phyloP scores from a whole-genome alignment of 164 flowering plant species.

The Platanus orientalis region DNA sequence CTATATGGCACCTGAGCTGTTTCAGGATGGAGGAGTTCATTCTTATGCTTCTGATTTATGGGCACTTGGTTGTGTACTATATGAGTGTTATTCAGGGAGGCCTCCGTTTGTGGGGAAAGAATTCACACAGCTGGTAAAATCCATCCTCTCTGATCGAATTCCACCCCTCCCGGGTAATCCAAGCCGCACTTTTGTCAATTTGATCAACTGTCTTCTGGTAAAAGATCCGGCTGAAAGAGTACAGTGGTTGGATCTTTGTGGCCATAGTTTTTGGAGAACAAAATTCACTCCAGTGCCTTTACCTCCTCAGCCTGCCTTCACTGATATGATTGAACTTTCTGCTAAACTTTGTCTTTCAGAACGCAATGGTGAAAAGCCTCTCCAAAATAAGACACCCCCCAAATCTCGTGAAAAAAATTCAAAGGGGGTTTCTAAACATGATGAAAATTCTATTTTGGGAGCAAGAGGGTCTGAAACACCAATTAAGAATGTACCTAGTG shows the following conservation, averaged over 20 bases:
- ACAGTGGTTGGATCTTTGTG: constrained; percentile 84
- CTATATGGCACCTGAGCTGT: constrained; percentile 99
- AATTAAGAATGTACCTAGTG: constrained; percentile 42
- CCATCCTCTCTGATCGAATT: constrained; percentile 72
- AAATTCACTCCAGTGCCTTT: constrained; percentile 48
- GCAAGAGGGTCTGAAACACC: constrained; percentile 58
- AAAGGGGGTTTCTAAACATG: constrained; percentile 41
- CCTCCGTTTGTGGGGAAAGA: constrained; percentile 91
- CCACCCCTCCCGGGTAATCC: constrained; percentile 85
- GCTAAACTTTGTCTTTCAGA: constrained; percentile 67
- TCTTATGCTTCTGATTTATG: constrained; percentile 97
- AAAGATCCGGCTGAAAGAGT: constrained; percentile 95
- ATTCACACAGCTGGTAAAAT: constrained; percentile 83
- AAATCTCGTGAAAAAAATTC: constrained; percentile 52
- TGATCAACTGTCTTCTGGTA: constrained; percentile 70
- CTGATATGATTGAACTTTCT: constrained; percentile 54
- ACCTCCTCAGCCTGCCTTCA: constrained; percentile 93
- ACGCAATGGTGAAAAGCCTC: constrained; percentile 66
- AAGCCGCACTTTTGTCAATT: constrained; percentile 63
- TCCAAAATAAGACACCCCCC: constrained; percentile 59
- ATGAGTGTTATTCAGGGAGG: constrained; percentile 86
- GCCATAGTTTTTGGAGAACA: constrained; percentile 81
- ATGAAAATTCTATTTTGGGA: constrained; percentile 49
- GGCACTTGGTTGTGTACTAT: constrained; percentile 98
- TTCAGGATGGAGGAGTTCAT: constrained; percentile 95